Base-by-base conservation (phyloP, 352 stramenopile species). In the Phytopythium delawarense region DNA sequence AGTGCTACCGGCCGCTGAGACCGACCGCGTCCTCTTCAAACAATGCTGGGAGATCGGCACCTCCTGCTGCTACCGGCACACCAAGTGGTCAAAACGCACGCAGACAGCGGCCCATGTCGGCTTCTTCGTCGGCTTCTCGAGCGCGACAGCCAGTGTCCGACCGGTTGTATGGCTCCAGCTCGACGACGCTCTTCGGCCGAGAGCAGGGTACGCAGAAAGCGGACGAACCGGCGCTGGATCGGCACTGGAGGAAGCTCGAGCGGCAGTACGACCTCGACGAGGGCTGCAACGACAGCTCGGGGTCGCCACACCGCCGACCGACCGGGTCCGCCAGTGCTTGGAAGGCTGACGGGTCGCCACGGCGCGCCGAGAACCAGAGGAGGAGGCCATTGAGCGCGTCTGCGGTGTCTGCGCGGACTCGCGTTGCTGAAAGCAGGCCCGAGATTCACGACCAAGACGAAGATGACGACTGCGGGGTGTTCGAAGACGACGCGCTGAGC, bases 1-100 rank as follows among this genome's bases (percentile, higher is more conserved):
- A 87, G 16, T 89, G 76, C 56, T 90, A 88, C 65, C 87, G 87
- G 49, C 65, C 71, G 4, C 71, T 65, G 15, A 86, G 82, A 34
- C 77, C 71, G 7, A 82, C 78, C 0, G 65, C 63, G 16, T 73
- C 76, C 37, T 69, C 40, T 18, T 32, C 49, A 52, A 39, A 28
- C 7, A 28, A 34, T 5, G 35, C 32, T 54, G 20, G 32, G 48
- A 45, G 32, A 21, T 21, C n/a, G 1, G 6, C 37, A 11, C 7
- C 20, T 21, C 1, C 34, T 7, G 20, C 32, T 51, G 57, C 35
- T 34, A 69, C 70, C 25, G 25, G 25, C 25, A 3, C 25, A 30
- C 34, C 34, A 39, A 39, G 34, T 23, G 67, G 72, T 5, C 62
- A 39, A 32, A 34, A 20, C 1, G 54, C 48, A 63, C 70, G 64